Percentiles rank a stretch among this genome's conserved stretches.
Evolutionary conservation across 225 moss, liverwort and hornwort genomes (phyloP).

Genomic region (Bryum argenteum): DNA sequence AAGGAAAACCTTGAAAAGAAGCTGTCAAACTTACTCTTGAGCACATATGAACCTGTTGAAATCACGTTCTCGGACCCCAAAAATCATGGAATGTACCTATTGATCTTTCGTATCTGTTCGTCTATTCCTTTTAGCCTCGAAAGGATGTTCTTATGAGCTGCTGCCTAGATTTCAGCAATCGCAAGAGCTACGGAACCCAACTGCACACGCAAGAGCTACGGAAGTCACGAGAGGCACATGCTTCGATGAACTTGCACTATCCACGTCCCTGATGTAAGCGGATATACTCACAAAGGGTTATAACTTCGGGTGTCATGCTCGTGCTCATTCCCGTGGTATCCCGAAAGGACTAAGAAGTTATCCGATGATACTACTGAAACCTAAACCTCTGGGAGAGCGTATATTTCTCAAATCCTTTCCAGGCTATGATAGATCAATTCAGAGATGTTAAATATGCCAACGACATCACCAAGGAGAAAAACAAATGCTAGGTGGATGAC

Average conservation of each 20-base stretch:
- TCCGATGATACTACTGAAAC: background rate
- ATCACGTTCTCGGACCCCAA: slow-evolving; percentile 24
- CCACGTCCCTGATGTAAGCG: background rate
- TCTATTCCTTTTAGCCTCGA: background rate
- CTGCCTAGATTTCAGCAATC: background rate
- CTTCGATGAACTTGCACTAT: background rate
- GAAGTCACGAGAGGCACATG: slow-evolving; percentile 15
- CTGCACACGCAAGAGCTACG: too few relatives aligned
- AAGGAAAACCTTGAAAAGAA: background rate
- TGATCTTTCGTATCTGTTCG: slow-evolving; percentile 30
- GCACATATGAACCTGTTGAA: slow-evolving; percentile 11
- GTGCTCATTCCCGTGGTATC: too few relatives aligned
- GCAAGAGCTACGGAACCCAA: too few relatives aligned
- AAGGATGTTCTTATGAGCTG: background rate
- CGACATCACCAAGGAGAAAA: background rate
- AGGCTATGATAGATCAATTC: background rate
- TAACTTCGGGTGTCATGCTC: background rate
- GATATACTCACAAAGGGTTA: background rate
- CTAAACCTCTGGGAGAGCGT: background rate
- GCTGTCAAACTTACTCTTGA: background rate
- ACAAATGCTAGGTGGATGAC: background rate
- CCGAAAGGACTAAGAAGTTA: background rate
- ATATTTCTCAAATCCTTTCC: background rate
- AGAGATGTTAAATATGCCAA: background rate
- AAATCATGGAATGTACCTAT: slow-evolving; percentile 35